phyloP scores from a whole-genome alignment of 768 basidiomycete species.

The Leucosporidium scottii region DNA sequence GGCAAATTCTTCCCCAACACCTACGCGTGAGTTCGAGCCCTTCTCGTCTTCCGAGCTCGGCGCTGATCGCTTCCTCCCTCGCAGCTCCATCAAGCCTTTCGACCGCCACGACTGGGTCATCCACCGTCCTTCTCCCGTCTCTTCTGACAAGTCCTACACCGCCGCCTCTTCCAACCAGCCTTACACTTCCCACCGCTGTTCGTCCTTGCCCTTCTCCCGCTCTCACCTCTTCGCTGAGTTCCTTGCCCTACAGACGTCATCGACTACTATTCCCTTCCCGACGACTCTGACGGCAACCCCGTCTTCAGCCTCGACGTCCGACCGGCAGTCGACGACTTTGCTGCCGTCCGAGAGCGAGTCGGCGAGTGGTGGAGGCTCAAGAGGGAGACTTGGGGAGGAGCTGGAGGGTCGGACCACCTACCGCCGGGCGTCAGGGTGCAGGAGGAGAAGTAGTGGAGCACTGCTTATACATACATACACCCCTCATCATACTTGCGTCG shows the following conservation, averaged over 20 bases:
- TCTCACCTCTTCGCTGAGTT: background rate
- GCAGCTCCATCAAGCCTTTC: slow-evolving; percentile 83
- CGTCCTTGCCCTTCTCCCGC: background rate
- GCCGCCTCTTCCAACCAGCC: slow-evolving; percentile 23
- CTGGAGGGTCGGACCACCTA: background rate
- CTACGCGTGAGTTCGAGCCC: slow-evolving; percentile 65
- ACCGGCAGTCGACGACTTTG: slow-evolving; percentile 80
- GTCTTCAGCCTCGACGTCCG: slow-evolving; percentile 93
- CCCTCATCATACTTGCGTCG: background rate
- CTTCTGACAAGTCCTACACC: slow-evolving; percentile 14
- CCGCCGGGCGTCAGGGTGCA: slow-evolving; percentile 25
- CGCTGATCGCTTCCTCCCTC: background rate
- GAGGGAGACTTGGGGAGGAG: slow-evolving; percentile 22
- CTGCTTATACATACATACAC: background rate
- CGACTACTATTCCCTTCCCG: slow-evolving; percentile 93
- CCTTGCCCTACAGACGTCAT: slow-evolving; percentile 52
- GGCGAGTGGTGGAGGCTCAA: slow-evolving; percentile 37
- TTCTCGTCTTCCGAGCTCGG: background rate
- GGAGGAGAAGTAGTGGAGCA: slow-evolving; percentile 18
- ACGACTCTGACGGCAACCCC: slow-evolving; percentile 81
- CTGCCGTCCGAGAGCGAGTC: slow-evolving; percentile 67
- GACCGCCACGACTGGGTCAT: slow-evolving; percentile 98
- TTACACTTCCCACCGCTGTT: slow-evolving; percentile 26
- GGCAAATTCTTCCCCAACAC: slow-evolving; percentile 81
- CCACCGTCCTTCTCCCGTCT: slow-evolving; percentile 65